Evolutionary conservation across 1,284 basidiomycete genomes (phyloP), one percentile per base, ranked within the genome.

Genomic region (Cryptococcus jaspeensis): DNA sequence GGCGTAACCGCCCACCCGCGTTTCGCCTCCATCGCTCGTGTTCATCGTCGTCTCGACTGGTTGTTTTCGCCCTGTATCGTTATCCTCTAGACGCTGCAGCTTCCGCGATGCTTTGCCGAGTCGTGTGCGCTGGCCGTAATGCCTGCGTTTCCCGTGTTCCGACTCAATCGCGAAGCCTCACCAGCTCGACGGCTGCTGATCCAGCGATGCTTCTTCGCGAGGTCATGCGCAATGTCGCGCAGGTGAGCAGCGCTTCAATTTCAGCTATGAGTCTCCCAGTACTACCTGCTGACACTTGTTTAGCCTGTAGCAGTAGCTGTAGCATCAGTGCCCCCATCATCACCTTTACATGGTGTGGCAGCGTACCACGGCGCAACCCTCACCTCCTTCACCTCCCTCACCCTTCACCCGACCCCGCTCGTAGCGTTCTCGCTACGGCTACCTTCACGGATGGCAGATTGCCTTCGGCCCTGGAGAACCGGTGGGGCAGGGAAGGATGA

Each of bases 321-420:
- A 2, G 66, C 72, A 22, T 43, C 49, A 13, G 49, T 64, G 20
- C 52, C 62, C 22, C 35, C 58, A 35, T 42, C 57, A 45, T 60
- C 58, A n/a, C 46, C 40, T 8, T 38, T 52, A 23, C 37, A 48
- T 35, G 47, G 40, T 18, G 52, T 43, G n/a, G 56, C 59, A 28
- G 54, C 55, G 54, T 78, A 75, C 52, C 92, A 95, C 74, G 92
- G 92, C 61, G 90, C 91, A 41, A 95, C 92, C 0, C 81, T 96
- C 41, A 94, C 92, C 5, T 94, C 92, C 0, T 91, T 95, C 73
- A 86, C 90, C 25, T 92, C 90, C n/a, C 85, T 95, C 65, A 85
- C 92, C 1, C 84, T 96, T 79, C 84, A 90, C 65, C 92, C 92
- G 1, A 79, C 86, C 64, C 91, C 92, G 0, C 83, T 95, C 57